Conservation (phyloP, 2,329 filamentous ascomycete genomes). For the Sarocladium strictum region DNA sequence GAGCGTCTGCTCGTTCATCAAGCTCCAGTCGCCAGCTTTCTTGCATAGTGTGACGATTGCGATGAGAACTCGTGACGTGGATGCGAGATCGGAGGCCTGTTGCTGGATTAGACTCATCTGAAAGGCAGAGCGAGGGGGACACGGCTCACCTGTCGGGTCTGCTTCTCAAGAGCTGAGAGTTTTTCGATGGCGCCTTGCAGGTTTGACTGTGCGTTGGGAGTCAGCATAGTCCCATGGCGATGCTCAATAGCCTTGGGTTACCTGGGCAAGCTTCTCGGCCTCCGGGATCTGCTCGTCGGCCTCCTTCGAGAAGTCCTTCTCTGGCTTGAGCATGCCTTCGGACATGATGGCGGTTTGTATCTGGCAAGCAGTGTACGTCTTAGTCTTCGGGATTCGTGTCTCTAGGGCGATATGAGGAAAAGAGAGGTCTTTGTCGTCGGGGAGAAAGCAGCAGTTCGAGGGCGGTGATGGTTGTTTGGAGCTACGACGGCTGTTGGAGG, state of each 20-base stretch:
- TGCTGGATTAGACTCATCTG: slow-evolving; percentile 14
- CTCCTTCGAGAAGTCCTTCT: slow-evolving; percentile 98
- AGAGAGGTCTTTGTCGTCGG: too few species aligned
- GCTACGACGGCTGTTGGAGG: background rate
- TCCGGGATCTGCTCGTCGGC: slow-evolving; percentile 87
- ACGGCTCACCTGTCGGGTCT: slow-evolving; percentile 83
- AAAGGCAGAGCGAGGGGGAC: slow-evolving; percentile 12
- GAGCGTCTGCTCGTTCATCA: slow-evolving; percentile 94
- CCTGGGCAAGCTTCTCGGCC: slow-evolving; percentile 83
- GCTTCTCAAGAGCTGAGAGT: slow-evolving; percentile 86
- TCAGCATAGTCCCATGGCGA: background rate
- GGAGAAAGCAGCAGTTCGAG: background rate
- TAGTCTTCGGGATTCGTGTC: background rate
- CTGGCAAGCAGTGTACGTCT: background rate
- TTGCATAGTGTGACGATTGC: slow-evolving; percentile 93
- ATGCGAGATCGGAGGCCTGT: slow-evolving; percentile 90
- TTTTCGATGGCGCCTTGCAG: slow-evolving; percentile 88
- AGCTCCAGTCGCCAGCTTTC: slow-evolving; percentile 82
- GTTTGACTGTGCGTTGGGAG: slow-evolving; percentile 50
- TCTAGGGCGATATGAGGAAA: too few species aligned
- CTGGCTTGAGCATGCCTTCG: slow-evolving; percentile 73
- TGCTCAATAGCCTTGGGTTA: slow-evolving; percentile 25
- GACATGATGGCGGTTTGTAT: slow-evolving; percentile 53
- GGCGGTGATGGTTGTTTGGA: slow-evolving; percentile 1
- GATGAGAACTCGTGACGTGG: slow-evolving; percentile 82